Conservation (phyloP, 2,329 filamentous ascomycete genomes). For the Lachnellula suecica region DNA sequence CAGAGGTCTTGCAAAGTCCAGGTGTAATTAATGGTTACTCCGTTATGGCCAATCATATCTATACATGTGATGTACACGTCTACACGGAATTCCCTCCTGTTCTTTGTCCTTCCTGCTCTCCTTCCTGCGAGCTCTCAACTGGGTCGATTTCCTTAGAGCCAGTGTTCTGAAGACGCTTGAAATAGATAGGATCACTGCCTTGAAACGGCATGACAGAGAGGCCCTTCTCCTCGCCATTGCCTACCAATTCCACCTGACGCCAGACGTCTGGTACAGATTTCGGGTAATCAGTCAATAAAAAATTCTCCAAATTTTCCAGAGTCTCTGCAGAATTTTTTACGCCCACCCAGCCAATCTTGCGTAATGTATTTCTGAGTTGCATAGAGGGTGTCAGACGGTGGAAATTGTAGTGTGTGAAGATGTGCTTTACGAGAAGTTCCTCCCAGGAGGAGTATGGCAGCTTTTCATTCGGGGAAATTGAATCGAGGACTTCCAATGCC, state of each 20-base stretch:
- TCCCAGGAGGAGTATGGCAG: too few species aligned
- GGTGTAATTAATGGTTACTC: too few species aligned
- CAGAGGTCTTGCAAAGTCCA: too few species aligned
- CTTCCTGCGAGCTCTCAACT: neutral
- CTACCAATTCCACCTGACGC: neutral
- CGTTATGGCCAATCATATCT: neutral
- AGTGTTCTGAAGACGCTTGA: neutral
- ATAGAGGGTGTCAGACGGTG: neutral
- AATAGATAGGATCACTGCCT: neutral
- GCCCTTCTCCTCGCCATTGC: neutral
- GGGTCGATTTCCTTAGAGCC: too few species aligned
- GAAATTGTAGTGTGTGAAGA: neutral
- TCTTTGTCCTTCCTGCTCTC: neutral
- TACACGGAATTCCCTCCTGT: neutral
- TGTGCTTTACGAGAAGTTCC: too few species aligned
- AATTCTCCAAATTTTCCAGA: neutral
- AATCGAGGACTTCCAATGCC: slow-evolving; percentile 13
- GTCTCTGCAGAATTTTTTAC: neutral
- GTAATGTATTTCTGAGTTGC: neutral
- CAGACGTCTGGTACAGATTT: neutral
- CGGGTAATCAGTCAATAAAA: neutral
- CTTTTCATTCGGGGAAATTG: slow-evolving; percentile 4
- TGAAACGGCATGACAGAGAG: neutral
- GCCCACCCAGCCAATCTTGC: neutral
- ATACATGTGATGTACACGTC: neutral